Conservation (phyloP, 2,329 filamentous ascomycete genomes). For the Penicillium sp. region DNA sequence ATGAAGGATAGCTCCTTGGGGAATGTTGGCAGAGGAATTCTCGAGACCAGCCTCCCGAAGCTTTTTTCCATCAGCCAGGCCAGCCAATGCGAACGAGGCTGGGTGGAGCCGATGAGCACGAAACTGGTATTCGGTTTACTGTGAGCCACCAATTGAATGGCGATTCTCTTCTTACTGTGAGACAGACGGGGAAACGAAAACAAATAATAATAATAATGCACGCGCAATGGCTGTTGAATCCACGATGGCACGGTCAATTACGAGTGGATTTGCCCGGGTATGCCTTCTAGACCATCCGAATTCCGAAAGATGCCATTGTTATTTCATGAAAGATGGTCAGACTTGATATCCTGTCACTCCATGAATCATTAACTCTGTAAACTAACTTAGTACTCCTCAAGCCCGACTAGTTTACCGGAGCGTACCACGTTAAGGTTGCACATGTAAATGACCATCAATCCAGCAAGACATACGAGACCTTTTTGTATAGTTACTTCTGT, state of each 20-base stretch:
- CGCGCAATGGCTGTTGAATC: neutral
- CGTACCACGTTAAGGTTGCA: neutral
- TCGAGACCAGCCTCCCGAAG: conserved; percentile 9
- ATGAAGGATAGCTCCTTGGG: conserved; percentile 15
- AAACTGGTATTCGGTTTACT: conserved; percentile 29
- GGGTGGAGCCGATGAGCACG: conserved; percentile 12
- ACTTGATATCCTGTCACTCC: neutral
- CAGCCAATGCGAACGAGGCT: conserved; percentile 20
- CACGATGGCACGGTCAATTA: neutral
- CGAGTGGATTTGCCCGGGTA: conserved; percentile 1
- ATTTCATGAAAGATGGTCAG: neutral
- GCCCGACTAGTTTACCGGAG: neutral
- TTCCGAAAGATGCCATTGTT: neutral
- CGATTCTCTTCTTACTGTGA: neutral
- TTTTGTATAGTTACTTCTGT: neutral
- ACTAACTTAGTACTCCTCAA: neutral
- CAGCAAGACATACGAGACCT: neutral
- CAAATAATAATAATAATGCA: neutral
- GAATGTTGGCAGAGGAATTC: conserved; percentile 15
- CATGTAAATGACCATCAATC: neutral
- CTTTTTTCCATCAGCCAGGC: conserved; percentile 16
- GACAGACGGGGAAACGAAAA: conserved; percentile 3
- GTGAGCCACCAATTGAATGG: conserved; percentile 8
- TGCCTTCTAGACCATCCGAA: neutral
- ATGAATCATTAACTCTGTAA: neutral